Base-by-base conservation (phyloP, 345 rosid species). In the Gossypium rotundifolium region DNA sequence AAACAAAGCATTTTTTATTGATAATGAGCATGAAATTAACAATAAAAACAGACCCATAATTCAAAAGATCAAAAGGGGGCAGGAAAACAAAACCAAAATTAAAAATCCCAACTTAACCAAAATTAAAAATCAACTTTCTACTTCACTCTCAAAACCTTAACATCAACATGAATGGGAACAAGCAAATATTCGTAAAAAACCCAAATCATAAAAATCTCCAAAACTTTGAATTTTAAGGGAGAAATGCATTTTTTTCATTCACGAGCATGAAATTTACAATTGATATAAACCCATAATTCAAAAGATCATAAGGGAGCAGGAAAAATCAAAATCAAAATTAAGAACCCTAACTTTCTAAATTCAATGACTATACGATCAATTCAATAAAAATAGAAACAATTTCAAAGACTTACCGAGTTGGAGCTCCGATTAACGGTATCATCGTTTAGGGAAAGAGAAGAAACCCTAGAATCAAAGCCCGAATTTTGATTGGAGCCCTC, bases 391-490 rank as follows among this genome's bases (percentile, higher is more conserved):
- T 1, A 38, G 17, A 60, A 61, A 77, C 20, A 72, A 8, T 23
- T 22, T 7, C 2, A 6, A 77, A 74, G 16, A 69, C 73, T 65
- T 80, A 82, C 85, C 76, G 40, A 18, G 11, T 11, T 2, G 25
- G 65, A 14, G 68, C 18, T 46, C 70, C 12, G 72, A 25, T 14
- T 45, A 33, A 40, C 40, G 42, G 23, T 3, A 11, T 42, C 64
- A 7, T 51, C 61, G 23, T 14, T 42, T 71, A 55, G n/a, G 29
- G 75, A 53, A 23, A 53, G 74, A 76, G 58, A 77, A 71, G 61
- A 71, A 80, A 78, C 78, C 80, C 82, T 78, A 71, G 76, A 72
- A 54, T 64, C 75, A 73, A 71, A 71, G 68, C 17, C 63, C 64
- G 45, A 70, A 73, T 61, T 76, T 60, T 67, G 54, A 64, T 73